These are phyloP conservation scores for Metschnikowia continentalis DNA, from an alignment of 805 yeast species.

Conservation along the genomic window DNA sequence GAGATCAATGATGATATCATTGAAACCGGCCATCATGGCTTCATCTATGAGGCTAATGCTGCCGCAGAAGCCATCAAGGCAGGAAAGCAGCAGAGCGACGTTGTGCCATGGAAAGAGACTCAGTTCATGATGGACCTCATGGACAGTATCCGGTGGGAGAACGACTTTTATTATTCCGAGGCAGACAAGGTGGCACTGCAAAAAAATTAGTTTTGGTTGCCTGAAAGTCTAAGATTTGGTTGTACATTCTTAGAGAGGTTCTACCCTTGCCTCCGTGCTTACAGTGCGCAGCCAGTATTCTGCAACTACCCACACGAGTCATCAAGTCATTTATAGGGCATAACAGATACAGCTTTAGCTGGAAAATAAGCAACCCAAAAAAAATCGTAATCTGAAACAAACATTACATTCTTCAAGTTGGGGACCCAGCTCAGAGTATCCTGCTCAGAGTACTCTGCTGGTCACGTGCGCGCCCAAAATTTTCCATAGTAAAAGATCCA, in stretches of 20 bases:
- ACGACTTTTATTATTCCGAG: conserved; percentile 43
- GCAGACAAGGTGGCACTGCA: conserved; percentile 17
- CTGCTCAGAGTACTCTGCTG: conserved; percentile 2
- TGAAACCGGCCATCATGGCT: conserved; percentile 40
- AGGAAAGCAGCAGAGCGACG: conserved; percentile 34
- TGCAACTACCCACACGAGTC: neutral
- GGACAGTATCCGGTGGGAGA: conserved; percentile 44
- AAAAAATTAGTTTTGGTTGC: no score
- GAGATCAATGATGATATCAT: conserved; percentile 28
- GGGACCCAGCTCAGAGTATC: neutral
- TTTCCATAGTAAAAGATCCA: conserved; percentile 3
- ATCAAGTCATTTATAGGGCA: neutral
- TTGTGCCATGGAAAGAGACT: conserved; percentile 44
- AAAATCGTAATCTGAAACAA: neutral
- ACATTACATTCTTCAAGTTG: neutral
- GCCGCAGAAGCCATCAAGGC: conserved; percentile 42
- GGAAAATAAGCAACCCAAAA: neutral
- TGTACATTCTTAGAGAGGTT: no score
- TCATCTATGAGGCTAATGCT: conserved; percentile 55
- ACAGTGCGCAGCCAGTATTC: neutral
- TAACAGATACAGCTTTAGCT: neutral
- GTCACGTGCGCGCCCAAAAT: conserved; percentile 15
- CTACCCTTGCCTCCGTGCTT: no score
- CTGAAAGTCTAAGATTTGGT: no score
- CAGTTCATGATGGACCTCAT: conserved; percentile 43